Base-by-base conservation (phyloP, 768 basidiomycete species). In the Austroboletus eburneus region DNA sequence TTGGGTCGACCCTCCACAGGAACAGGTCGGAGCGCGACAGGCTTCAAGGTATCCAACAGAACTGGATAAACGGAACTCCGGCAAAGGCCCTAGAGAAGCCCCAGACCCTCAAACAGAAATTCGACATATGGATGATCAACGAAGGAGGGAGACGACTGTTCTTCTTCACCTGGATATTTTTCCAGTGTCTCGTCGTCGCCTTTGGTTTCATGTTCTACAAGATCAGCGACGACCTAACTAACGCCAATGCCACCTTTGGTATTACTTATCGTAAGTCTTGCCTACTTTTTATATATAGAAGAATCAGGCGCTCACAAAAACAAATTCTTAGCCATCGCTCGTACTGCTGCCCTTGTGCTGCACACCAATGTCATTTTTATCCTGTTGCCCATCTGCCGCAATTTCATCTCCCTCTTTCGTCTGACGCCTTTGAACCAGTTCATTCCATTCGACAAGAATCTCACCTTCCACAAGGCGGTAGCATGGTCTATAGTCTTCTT, bases 341-440 rank as follows among this genome's bases (percentile, higher is more conserved):
- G 92, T 66, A 69, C 85, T 3, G 87, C 93, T 35, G 95, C 94
- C 5, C 82, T 96, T 37, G 81, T 94, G 41, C 79, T 96, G 9
- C 91, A 96, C 57, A 76, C 95, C 58, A 90, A 96, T 68, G 84
- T 91, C 49, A 81, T 90, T 52, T 90, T 95, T 73, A 93, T 98
- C 66, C 81, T 97, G 41, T 79, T 98, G 24, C 95, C 94, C 22
- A 80, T 97, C 63, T 97, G 94, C 77, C 83, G 94, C 50, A 94
- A 91, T 71, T 91, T 96, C 70, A 80, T 96, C 66, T 94, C 92
- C 20, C 56, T 94, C 38, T 76, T 95, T 39, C 86, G 95, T 22
- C 81, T 84, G 43, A 91, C 91, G 1, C 81, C 92, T 3, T 72
- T 98, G 49, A 90, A 89, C 70, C 75, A 80, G 53, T 67, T 91